Base-by-base conservation (phyloP, 139 green algal species). In the Spirogloea muscicola region DNA sequence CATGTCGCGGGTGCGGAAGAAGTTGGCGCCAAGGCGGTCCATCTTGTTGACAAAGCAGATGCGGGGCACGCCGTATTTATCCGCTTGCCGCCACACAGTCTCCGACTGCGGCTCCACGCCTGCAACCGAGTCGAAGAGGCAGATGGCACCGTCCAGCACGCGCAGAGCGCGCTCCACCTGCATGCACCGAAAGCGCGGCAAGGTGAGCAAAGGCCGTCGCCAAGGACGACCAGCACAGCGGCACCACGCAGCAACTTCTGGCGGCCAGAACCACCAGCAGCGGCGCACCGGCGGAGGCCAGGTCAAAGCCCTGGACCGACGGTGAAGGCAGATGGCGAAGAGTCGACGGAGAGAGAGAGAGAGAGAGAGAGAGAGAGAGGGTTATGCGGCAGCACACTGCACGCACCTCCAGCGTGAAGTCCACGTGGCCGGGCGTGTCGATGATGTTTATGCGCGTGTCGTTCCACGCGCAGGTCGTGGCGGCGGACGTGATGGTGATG, bases 41-140 rank as follows among this genome's bases (percentile, higher is more conserved):
- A 99, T 99, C 90, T 99, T 99, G 91, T 99, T 99, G 18, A 99
- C 91, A 70, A 98, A 99, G 86, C 91, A 97, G 83, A 99, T 92
- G 65, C 95, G 90, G 1, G 92, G 92, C 51, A 97, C 84, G 36
- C 81, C 88, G 86, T 98, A 99, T 86, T 97, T 97, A 88, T 98
- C 92, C 57, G 94, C 94, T 89, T 99, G 94, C 68, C 95, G 91
- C 95, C 95, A 99, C 74, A 99, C 94, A 25, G 84, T 88, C 64
- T 82, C 94, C 0, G 85, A 88, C 88, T 99, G 95, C 3, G 95
- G 95, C 91, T 99, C 95, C 43, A 99, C 95, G 44, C 95, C 95
- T 2, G 91, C 89, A 61, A 99, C 95, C 1, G 87, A 88, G 83
- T 98, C 95, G 52, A 99, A 98, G 49, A 96, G 77, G 41, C 88